These are phyloP conservation scores for Tetracladium maxilliforme DNA, from an alignment of 2,329 filamentous ascomycete genomes.

Conservation along the genomic window DNA sequence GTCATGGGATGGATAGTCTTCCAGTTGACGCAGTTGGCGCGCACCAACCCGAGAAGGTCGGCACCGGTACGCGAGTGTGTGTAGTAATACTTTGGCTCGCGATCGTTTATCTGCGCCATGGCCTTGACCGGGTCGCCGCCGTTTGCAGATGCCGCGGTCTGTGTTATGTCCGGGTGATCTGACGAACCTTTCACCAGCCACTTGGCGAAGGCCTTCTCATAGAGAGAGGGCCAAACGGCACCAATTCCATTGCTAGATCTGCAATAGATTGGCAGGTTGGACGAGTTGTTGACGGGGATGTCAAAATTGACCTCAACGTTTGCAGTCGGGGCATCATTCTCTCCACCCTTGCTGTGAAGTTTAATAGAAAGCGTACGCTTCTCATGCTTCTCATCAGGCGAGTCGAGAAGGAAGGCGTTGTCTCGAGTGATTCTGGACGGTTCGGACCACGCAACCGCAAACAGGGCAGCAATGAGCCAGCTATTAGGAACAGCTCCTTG, in stretches of 20 bases:
- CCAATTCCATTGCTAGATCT: conserved; percentile 20
- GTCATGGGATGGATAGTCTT: too few species aligned
- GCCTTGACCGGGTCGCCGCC: too few species aligned
- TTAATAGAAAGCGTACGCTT: conserved; percentile 14
- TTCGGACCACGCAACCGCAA: conserved; percentile 28
- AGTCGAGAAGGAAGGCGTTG: conserved; percentile 13
- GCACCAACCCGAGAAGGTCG: too few species aligned
- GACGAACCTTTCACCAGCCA: conserved; percentile 19
- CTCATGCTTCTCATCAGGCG: conserved; percentile 10
- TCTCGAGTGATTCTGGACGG: conserved; percentile 15
- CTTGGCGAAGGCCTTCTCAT: conserved; percentile 31
- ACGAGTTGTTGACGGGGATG: conserved; percentile 27
- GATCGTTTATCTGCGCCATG: too few species aligned
- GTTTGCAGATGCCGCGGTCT: too few species aligned
- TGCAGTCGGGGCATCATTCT: conserved; percentile 21
- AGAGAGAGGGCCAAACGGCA: conserved; percentile 27
- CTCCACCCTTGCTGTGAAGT: conserved; percentile 28
- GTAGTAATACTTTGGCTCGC: too few species aligned
- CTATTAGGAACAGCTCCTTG: conserved; percentile 25
- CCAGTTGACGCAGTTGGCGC: too few species aligned
- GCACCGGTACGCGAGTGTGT: too few species aligned
- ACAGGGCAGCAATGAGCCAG: conserved; percentile 27
- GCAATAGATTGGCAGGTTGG: conserved; percentile 24
- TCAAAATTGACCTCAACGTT: conserved; percentile 26
- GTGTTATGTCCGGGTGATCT: conserved; percentile 22